A percentile compares a stretch with the other conserved stretches of the same genome.
These are phyloP conservation scores for Suhomyces sp. DNA, from an alignment of 805 yeast species.

Conservation along the genomic window DNA sequence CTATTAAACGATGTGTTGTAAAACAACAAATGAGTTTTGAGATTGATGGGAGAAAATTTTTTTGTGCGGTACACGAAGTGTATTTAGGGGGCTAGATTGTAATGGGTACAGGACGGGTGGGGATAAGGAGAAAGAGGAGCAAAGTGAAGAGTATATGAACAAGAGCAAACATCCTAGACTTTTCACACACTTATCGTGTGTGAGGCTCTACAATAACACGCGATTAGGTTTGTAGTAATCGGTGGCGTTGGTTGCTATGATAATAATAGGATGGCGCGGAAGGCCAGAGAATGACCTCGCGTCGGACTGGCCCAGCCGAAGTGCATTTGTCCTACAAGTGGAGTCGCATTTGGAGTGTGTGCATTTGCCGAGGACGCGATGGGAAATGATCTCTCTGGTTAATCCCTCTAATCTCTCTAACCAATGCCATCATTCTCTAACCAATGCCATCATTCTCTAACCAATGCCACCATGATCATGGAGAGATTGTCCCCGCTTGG, in stretches of 20 bases:
- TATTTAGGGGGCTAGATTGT: constrained; percentile 2
- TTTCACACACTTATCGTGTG: too few relatives aligned
- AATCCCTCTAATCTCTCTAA: too few relatives aligned
- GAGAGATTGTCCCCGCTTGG: too few relatives aligned
- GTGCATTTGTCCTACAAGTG: not conserved
- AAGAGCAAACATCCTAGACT: too few relatives aligned
- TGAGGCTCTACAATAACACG: too few relatives aligned
- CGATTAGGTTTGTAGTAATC: not conserved
- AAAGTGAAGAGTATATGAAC: too few relatives aligned
- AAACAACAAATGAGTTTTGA: constrained; percentile 6
- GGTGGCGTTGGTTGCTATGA: not conserved
- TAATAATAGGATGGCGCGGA: not conserved
- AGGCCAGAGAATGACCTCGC: not conserved
- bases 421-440: too few relatives aligned
- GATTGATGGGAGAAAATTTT: constrained; percentile 5
- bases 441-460: too few relatives aligned
- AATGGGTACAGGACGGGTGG: not conserved
- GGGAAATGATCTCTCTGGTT: too few relatives aligned
- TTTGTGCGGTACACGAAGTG: constrained; percentile 4
- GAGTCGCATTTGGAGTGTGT: too few relatives aligned
- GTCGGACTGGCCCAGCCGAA: not conserved
- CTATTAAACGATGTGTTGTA: constrained; percentile 2
- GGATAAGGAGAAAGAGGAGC: not conserved
- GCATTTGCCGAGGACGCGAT: not conserved
- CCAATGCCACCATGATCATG: too few relatives aligned